Base-by-base conservation (phyloP, 108 stramenopile genomes). In the Parietichytrium sp. region DNA sequence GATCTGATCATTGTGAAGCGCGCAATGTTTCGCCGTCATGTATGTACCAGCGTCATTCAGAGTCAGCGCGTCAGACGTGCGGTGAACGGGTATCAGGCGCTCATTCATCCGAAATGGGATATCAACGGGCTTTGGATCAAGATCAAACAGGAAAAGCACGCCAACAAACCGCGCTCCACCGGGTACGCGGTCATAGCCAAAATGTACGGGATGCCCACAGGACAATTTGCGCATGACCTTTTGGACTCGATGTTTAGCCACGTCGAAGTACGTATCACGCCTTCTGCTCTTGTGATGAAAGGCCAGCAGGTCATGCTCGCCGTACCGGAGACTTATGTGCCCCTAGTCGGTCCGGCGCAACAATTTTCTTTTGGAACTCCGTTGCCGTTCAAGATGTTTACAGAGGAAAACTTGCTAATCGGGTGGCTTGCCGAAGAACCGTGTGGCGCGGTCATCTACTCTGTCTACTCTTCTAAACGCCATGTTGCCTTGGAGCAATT, bases 301-400 rank as follows among this genome's bases (percentile, higher is more conserved):
- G 61, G 61, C 10, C 61, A 72, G 42, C 61, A 72, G 33, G 45
- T 72, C 38, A 33, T 72, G 8, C 61, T 72, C 15, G 61, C 61
- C 13, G 61, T 45, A 13, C 61, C 61, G 42, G 38, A 42, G 10
- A n/a, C 45, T n/a, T 33, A 45, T 20, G 61, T 42, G n/a, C 36
- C 10, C 33, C 61, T 72, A 33, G 45, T 45, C 1, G 61, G 61
- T 2, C 36, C 36, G 61, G 38, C 61, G 38, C 61, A 72, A 33
- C 61, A 7, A 72, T 72, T 33, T 33, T 72, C 13, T 33, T 72
- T 25, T 33, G 61, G 6, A 45, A 72, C 20, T 33, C 61, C 6
- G 61, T 33, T 7, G 61, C n/a, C n/a, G n/a, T n/a, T 72, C 8
- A 33, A 72, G 6, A 33, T 42, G 12, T 42, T 72, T 27, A 45